Percentiles rank a stretch among this genome's conserved stretches.
Conservation (phyloP, 805 yeast genomes). For the Wickerhamiella shivajii region DNA sequence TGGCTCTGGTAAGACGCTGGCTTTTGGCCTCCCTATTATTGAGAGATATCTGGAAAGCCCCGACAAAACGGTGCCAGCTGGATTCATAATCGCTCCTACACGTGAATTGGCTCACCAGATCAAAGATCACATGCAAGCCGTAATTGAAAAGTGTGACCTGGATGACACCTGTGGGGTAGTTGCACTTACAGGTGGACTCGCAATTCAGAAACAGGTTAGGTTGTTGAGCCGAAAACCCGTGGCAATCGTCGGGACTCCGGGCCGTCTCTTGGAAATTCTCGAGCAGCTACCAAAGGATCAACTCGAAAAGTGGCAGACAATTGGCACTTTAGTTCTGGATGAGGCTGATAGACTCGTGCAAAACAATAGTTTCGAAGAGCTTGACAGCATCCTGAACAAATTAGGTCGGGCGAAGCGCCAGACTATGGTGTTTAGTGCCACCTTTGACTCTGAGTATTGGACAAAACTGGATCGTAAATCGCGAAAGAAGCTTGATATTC, state of each 20-base stretch:
- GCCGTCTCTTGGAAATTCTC: conserved; percentile 61
- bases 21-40: conserved; percentile 84
- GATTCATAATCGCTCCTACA: conserved; percentile 83
- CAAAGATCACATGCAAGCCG: conserved; percentile 49
- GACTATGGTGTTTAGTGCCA: conserved; percentile 88
- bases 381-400: conserved; percentile 62
- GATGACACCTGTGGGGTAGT: conserved; percentile 36
- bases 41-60: conserved; percentile 27
- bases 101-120: conserved; percentile 95
- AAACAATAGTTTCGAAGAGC: conserved; percentile 92
- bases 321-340: conserved; percentile 56
- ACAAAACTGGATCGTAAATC: conserved; percentile 51
- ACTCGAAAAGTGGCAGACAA: conserved; percentile 29
- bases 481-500: conserved; percentile 34
- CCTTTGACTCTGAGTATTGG: conserved; percentile 73
- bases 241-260: conserved; percentile 88
- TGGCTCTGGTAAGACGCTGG: conserved; percentile 94
- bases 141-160: conserved; percentile 8
- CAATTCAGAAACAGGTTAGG: conserved; percentile 87
- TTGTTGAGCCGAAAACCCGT: conserved; percentile 53
- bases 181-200: conserved; percentile 84
- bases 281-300: conserved; percentile 32
- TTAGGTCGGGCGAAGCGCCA: conserved; percentile 48
- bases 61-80: conserved; percentile 26
- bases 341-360: conserved; percentile 93